phyloP scores from a whole-genome alignment of 2,329 filamentous ascomycete species.

The Pyrenochaeta sp. region DNA sequence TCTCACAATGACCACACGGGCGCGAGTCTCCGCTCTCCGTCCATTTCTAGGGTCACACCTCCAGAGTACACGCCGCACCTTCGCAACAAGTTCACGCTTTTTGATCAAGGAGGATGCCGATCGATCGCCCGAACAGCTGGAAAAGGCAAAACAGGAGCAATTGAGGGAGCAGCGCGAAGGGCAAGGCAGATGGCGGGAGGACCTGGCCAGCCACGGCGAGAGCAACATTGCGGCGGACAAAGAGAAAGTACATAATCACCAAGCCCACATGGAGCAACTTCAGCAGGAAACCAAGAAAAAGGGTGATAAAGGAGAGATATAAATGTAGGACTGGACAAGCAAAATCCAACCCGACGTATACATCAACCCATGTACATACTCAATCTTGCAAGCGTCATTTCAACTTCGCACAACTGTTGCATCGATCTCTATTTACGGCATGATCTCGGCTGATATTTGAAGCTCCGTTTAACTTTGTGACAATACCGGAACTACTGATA shows the following conservation, averaged over 20 bases:
- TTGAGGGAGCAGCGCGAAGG: conserved; percentile 53
- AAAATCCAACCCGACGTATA: too few species aligned
- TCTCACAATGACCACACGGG: conserved; percentile 22
- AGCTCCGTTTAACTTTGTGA: too few species aligned
- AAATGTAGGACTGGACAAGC: not conserved
- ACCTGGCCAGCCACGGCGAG: conserved; percentile 52
- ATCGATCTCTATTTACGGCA: too few species aligned
- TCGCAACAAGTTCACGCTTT: conserved; percentile 41
- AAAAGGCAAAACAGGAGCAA: conserved; percentile 54
- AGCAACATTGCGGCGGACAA: conserved; percentile 52
- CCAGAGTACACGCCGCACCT: conserved; percentile 25
- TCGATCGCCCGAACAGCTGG: conserved; percentile 50
- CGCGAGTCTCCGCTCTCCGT: conserved; percentile 19
- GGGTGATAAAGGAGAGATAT: conserved; percentile 48
- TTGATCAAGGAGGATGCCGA: conserved; percentile 52
- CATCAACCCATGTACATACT: too few species aligned
- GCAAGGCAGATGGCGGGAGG: conserved; percentile 53
- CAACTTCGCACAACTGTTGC: not conserved
- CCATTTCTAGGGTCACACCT: conserved; percentile 7
- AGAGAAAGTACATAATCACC: conserved; percentile 52
- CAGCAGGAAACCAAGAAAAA: conserved; percentile 54
- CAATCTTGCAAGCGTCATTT: not conserved
- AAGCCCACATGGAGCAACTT: conserved; percentile 52
- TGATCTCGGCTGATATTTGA: too few species aligned
- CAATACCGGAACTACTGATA: too few species aligned